A percentile compares a stretch with the other conserved stretches of the same genome.
Conservation (phyloP, 2,329 filamentous ascomycete species). For the Hysterium pulicare region DNA sequence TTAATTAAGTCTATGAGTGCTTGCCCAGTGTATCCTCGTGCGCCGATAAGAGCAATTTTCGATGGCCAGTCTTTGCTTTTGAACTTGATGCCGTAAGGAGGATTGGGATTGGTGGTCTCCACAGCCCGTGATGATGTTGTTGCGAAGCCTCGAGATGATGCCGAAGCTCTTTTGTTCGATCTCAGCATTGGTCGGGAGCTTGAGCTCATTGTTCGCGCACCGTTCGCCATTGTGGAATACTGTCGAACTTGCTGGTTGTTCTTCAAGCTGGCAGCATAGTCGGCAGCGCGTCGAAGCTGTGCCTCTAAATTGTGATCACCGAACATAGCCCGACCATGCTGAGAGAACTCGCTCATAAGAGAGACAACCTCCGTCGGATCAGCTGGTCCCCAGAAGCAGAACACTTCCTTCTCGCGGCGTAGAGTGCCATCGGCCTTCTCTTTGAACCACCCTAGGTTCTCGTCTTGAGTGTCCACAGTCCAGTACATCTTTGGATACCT, state of each 20-base stretch:
- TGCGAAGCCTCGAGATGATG: conserved; percentile 51
- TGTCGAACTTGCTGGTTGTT: conserved; percentile 61
- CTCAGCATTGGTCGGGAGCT: conserved; percentile 25
- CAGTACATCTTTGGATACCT: conserved; percentile 88
- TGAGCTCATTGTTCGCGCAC: conserved; percentile 32
- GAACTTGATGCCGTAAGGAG: conserved; percentile 84
- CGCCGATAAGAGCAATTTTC: conserved; percentile 82
- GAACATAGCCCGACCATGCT: conserved; percentile 80
- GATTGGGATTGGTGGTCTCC: conserved; percentile 76
- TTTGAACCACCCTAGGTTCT: conserved; percentile 98
- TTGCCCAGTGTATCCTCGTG: conserved; percentile 91
- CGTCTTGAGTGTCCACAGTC: conserved; percentile 95
- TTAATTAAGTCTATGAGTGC: conserved; percentile 85
- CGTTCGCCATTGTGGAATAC: conserved; percentile 58
- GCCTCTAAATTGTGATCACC: conserved; percentile 85
- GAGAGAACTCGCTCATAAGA: conserved; percentile 80
- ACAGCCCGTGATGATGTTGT: conserved; percentile 43
- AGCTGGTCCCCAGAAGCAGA: conserved; percentile 95
- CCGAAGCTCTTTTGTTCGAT: conserved; percentile 30
- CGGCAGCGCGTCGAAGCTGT: conserved; percentile 74
- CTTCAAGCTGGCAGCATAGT: conserved; percentile 62
- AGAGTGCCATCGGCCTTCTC: conserved; percentile 94
- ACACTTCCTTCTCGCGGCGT: conserved; percentile 77
- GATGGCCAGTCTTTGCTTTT: conserved; percentile 75
- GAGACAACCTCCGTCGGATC: conserved; percentile 75